A percentile compares a stretch with the other conserved stretches of the same genome.
Conservation (phyloP, 805 yeast genomes). For the Candida incommunis region DNA sequence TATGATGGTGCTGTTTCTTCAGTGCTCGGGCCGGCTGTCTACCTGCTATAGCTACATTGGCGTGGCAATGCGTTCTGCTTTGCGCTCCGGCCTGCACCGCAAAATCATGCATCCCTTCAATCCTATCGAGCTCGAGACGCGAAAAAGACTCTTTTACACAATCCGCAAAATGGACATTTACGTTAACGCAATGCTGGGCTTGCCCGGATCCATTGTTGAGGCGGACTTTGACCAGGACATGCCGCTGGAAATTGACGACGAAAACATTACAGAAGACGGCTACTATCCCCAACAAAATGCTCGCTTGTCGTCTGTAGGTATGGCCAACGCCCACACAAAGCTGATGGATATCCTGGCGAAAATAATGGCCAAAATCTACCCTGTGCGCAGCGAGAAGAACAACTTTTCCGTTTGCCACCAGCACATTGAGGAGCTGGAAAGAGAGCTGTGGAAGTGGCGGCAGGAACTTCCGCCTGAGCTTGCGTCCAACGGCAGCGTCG, state of each 20-base stretch:
- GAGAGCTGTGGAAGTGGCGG: constrained; percentile 59
- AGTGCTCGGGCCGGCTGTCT: constrained; percentile 75
- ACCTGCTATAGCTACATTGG: constrained; percentile 87
- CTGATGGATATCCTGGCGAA: constrained; percentile 57
- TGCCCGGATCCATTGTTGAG: constrained; percentile 63
- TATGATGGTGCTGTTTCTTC: constrained; percentile 73
- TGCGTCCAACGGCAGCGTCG: constrained; percentile 57
- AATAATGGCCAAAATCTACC: constrained; percentile 61
- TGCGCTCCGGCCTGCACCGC: constrained; percentile 73
- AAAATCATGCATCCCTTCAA: constrained; percentile 49
- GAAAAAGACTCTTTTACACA: constrained; percentile 80
- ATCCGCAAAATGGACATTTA: constrained; percentile 84
- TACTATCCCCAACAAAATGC: constrained; percentile 35
- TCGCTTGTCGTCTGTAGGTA: constrained; percentile 54
- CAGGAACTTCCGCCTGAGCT: constrained; percentile 55
- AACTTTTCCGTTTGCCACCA: constrained; percentile 9
- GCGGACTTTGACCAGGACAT: constrained; percentile 80
- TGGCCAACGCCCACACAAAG: constrained; percentile 76
- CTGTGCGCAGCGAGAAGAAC: constrained; percentile 37
- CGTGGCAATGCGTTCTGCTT: constrained; percentile 67
- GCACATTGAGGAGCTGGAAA: constrained; percentile 44
- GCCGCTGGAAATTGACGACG: constrained; percentile 78
- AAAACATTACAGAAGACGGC: constrained; percentile 58
- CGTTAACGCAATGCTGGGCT: constrained; percentile 72
- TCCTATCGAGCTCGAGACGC: constrained; percentile 68